Base-by-base conservation (phyloP, 495 filamentous ascomycete species). In the Cercophora samala region DNA sequence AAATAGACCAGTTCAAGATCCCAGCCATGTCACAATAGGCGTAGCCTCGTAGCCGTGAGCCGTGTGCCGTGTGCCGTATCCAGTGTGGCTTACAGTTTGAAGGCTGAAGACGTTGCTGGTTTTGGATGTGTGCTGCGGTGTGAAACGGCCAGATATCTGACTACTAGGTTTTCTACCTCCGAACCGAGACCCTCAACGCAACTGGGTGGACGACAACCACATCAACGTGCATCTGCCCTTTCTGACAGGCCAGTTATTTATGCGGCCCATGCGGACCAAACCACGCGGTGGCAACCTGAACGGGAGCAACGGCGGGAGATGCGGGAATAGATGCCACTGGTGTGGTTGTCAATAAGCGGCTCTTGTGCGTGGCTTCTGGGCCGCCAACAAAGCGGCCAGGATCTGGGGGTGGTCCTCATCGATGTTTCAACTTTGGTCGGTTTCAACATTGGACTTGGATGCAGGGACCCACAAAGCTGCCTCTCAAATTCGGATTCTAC, bases 1-100 rank as follows among this genome's bases (percentile, higher is more conserved):
- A 64, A 69, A 72, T 72, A 68, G 67, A 66, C 52, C 32, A 32
- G 60, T 60, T 25, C 55, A n/a, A 21, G 53, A 56, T 18, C n/a
- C n/a, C 60, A 62, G 17, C 22, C 63, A 64, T 52, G 63, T 58
- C 52, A 53, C 52, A 19, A 62, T 62, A 5, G 24, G 60, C 13
- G 60, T 62, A 62, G 60, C 60, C 60, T 62, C 60, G 60, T 46
- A 62, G 17, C 22, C 26, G 26, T 19, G 29, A 62, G 17, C 22
- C 26, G 26, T 19, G 29, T 42, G 15, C 37, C 37, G 6, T 46
- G 37, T 46, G 15, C 11, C 37, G 37, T 46, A 17, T 46, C 9
- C 37, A 46, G 15, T 42, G 60, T 62, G 60, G 60, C 60, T 62
- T 37, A 29, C 17, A 4, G 15, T 25, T 5, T 29, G 60, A 62